Base-by-base conservation (phyloP, 345 rosid genomes). In the Trapa incisa region DNA sequence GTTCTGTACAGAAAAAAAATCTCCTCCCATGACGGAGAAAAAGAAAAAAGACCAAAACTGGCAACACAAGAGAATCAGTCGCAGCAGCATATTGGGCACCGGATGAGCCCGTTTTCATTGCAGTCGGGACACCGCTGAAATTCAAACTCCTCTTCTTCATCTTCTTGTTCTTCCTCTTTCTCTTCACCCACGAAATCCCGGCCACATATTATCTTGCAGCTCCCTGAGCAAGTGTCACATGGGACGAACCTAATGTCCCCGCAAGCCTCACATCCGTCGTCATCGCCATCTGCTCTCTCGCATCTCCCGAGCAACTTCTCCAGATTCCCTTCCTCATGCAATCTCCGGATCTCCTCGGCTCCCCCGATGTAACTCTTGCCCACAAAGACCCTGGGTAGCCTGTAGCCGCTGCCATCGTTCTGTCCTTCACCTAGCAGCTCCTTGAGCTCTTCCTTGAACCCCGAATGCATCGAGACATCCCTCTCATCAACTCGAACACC, bases 381-480 rank as follows among this genome's bases (percentile, higher is more conserved):
- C 67, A 89, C 69, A 68, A 94, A 94, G 66, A 89, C 88, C 71
- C 82, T 83, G 10, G 97, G 99, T 63, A 86, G 74, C 0, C 79
- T 76, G 3, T 86, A 77, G 67, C 80, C 62, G 68, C 74, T 68
- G 37, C 38, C 63, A 0, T 0, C 15, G 15, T 11, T 58, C 32
- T 71, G 65, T 37, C 68, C 80, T 48, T 80, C 83, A 42, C 82
- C 90, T 37, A 76, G 65, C 4, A 88, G 71, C 75, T 84, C 89
- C 66, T 69, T 83, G 8, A 94, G 61, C 77, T 94, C 99, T 3
- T 85, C 89, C 57, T 83, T 88, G 68, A 91, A 94, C 68, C 95
- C 97, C 0, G 79, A 82, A 77, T 91, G 96, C 96, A 94, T 94
- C 5, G 97, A 94, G 2, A 94, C 87, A 66, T 94, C 99, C 52